These are phyloP conservation scores for Fusarium armeniacum DNA, from an alignment of 2,329 filamentous ascomycete genomes.

Conservation along the genomic window DNA sequence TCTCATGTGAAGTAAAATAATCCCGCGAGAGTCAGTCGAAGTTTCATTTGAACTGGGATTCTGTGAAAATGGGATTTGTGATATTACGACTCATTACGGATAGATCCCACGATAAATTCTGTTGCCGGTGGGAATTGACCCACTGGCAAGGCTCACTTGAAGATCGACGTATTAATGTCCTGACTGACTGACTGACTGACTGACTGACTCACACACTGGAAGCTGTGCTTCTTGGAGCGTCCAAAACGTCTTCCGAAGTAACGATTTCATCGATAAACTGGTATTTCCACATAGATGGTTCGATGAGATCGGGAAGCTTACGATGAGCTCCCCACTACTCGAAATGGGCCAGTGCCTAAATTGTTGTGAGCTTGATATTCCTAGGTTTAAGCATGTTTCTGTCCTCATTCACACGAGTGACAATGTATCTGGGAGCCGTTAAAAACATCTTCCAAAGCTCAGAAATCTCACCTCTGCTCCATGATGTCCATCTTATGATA, in stretches of 20 bases:
- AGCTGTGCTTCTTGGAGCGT: too few relatives aligned
- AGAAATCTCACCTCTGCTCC: not conserved
- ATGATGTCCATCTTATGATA: not conserved
- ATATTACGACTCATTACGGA: too few relatives aligned
- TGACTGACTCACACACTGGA: too few relatives aligned
- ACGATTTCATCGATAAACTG: not conserved
- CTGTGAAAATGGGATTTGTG: too few relatives aligned
- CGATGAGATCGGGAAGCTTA: not conserved
- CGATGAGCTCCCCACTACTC: not conserved
- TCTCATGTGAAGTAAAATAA: fast-evolving
- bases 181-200: too few relatives aligned
- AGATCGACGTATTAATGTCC: too few relatives aligned
- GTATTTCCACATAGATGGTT: not conserved
- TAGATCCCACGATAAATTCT: too few relatives aligned
- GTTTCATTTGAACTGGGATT: not conserved
- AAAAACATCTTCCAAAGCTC: not conserved
- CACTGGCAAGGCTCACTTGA: too few relatives aligned
- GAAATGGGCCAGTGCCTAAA: not conserved
- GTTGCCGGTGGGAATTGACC: too few relatives aligned
- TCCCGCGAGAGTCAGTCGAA: not conserved
- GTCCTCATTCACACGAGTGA: not conserved
- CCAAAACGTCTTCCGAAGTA: too few relatives aligned
- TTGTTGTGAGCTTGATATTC: not conserved
- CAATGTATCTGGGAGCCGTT: too few relatives aligned
- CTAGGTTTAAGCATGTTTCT: not conserved